These are phyloP conservation scores for Schizophyllum amplum DNA, from an alignment of 1,284 basidiomycete species.

Conservation along the genomic window DNA sequence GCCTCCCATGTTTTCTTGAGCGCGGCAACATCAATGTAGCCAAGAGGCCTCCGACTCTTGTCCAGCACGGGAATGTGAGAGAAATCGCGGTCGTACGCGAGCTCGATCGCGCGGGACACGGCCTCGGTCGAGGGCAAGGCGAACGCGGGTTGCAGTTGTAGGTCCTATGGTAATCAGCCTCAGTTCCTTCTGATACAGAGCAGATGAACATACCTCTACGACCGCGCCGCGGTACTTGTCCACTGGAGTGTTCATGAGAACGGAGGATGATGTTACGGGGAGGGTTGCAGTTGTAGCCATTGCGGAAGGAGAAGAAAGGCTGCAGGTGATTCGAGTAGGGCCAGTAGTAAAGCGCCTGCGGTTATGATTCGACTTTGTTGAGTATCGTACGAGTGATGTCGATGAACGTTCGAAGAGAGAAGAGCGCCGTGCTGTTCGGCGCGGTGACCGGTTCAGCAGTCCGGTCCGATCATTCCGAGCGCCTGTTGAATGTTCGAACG, in stretches of 20 bases:
- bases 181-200: slow-evolving; percentile 1
- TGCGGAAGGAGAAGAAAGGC: not conserved
- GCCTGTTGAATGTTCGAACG: not conserved
- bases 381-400: not conserved
- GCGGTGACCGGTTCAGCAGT: not conserved
- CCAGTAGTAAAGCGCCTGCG: not conserved
- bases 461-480: not conserved
- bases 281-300: not conserved
- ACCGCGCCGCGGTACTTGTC: slow-evolving; percentile 77
- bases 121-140: slow-evolving; percentile 67
- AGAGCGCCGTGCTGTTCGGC: not conserved
- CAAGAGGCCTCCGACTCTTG: slow-evolving; percentile 62
- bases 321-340: not conserved
- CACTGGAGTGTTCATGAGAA: not conserved
- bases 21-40: slow-evolving; percentile 71
- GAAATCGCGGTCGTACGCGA: slow-evolving; percentile 87
- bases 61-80: slow-evolving; percentile 87
- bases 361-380: too few species aligned
- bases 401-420: not conserved
- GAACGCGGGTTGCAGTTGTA: slow-evolving; percentile 85
- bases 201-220: slow-evolving; percentile 51
- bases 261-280: not conserved
- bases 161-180: slow-evolving; percentile 45
- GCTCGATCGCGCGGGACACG: slow-evolving; percentile 69
- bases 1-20: slow-evolving; percentile 76